These are phyloP conservation scores for Bathelium albidoporum DNA, from an alignment of 495 filamentous ascomycete species.

Conservation along the genomic window DNA sequence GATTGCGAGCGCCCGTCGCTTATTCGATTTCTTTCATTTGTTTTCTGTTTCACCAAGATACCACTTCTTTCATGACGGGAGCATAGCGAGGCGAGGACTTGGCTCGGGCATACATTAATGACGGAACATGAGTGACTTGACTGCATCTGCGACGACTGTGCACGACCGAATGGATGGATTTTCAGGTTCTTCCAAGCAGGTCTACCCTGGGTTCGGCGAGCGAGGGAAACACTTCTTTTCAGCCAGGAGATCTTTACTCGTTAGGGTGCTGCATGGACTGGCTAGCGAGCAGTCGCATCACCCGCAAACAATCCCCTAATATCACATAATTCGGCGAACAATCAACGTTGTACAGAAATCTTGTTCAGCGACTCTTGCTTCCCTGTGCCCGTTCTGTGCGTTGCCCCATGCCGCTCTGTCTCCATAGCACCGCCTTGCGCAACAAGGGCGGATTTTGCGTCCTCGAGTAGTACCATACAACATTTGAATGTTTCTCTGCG, in stretches of 20 bases:
- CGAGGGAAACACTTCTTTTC: background rate
- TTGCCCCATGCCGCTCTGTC: background rate
- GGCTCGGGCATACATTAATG: slow-evolving; percentile 2
- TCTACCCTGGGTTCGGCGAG: background rate
- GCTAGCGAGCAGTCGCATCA: background rate
- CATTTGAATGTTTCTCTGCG: background rate
- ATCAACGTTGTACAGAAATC: background rate
- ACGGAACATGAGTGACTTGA: slow-evolving; percentile 1
- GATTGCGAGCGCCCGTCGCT: slow-evolving; percentile 25
- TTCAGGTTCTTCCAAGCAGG: slow-evolving; percentile 8
- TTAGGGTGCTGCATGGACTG: too few relatives aligned
- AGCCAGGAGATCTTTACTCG: background rate
- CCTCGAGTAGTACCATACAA: background rate
- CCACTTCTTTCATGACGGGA: slow-evolving; percentile 23
- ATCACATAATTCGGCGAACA: background rate
- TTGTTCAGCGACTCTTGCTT: background rate
- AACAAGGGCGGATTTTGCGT: background rate
- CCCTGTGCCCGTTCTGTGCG: background rate
- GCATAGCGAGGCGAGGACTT: slow-evolving; percentile 14
- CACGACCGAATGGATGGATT: background rate
- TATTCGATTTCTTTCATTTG: slow-evolving; percentile 12
- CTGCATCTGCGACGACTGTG: background rate
- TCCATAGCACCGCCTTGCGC: background rate
- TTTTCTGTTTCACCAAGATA: slow-evolving; percentile 18
- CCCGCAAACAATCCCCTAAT: background rate